These are phyloP conservation scores for Verticillium longisporum DNA, from an alignment of 2,329 filamentous ascomycete genomes.

Conservation along the genomic window DNA sequence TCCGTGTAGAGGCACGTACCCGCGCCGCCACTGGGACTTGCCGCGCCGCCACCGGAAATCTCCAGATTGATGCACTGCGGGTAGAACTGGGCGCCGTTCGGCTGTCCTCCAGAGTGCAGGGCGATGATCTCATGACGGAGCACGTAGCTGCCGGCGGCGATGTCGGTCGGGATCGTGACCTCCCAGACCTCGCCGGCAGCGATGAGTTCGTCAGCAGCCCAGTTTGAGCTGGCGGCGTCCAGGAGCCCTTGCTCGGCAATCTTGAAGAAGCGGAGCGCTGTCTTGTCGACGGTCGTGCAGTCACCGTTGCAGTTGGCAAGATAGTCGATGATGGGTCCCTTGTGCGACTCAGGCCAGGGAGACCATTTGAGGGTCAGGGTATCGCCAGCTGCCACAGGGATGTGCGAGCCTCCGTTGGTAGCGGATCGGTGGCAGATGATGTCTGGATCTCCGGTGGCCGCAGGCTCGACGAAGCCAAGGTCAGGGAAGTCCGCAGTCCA, in stretches of 20 bases:
- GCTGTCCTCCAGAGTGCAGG: slow-evolving; percentile 37
- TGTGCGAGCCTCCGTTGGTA: slow-evolving; percentile 29
- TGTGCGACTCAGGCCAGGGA: slow-evolving; percentile 57
- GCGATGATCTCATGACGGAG: slow-evolving; percentile 50
- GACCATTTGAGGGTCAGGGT: slow-evolving; percentile 55
- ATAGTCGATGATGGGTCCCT: slow-evolving; percentile 56
- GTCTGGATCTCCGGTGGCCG: slow-evolving; percentile 26
- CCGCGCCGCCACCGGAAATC: slow-evolving; percentile 31
- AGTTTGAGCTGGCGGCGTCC: slow-evolving; percentile 33
- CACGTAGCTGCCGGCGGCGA: slow-evolving; percentile 46
- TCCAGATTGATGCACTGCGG: slow-evolving; percentile 46
- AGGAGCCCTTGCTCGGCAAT: slow-evolving; percentile 47
- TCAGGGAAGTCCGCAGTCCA: slow-evolving; percentile 12
- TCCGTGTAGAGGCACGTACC: slow-evolving; percentile 28
- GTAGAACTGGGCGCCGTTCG: slow-evolving; percentile 39
- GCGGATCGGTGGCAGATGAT: slow-evolving; percentile 41
- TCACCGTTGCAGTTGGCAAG: slow-evolving; percentile 49
- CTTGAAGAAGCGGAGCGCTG: slow-evolving; percentile 51
- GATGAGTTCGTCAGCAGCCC: slow-evolving; percentile 49
- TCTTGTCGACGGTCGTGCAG: slow-evolving; percentile 44
- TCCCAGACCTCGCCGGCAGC: slow-evolving; percentile 37
- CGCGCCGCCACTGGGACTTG: slow-evolving; percentile 19
- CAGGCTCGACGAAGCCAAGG: slow-evolving; percentile 40
- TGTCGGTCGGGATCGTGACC: slow-evolving; percentile 36
- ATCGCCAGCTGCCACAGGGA: slow-evolving; percentile 50